Base-by-base conservation (phyloP, 1,139 yeast genomes). In the Blastobotrys raffinosifermentans region DNA sequence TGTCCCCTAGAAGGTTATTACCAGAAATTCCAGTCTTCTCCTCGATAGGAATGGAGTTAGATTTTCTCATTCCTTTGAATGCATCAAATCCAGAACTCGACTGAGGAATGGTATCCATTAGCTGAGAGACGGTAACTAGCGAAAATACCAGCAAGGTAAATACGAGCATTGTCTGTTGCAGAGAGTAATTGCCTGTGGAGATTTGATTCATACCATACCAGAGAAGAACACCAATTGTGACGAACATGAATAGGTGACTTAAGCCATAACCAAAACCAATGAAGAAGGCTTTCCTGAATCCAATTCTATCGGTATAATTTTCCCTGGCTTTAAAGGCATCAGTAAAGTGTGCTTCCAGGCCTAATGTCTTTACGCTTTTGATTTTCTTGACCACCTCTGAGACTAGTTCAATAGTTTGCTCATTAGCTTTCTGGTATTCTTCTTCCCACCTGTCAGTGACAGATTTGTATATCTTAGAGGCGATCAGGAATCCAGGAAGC, bases 131-230 rank as follows among this genome's bases (percentile, higher is more conserved):
- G 14, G 78, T 74, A 32, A 77, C 69, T 32, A 86, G 66, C 0
- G 96, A 79, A 55, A 91, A 84, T 2, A 86, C 64, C 23, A 89
- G 62, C 45, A 91, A 60, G 1, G 93, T 73, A 34, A 85, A 71
- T 0, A 89, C 84, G 51, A 77, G 74, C 60, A 89, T 66, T 48
- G 84, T 64, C 43, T 72, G 73, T n/a, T 62, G 60, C 4, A 73
- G 63, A 0, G 73, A 53, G 53, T 85, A 86, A 33, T 73, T 73
- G 0, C 66, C 67, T 1, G 53, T 48, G 0, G 81, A 75, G 1
- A 86, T 80, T 14, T 91, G 66, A 39, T 64, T 64, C 69, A 87
- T 69, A 0, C 96, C 97, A 55, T 79, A 87, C 57, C 74, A 87
- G 10, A 86, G 63, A 18, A 89, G 58, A 1, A 84, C 63, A 2